These are phyloP conservation scores for Fraxinus angustifolia DNA, from an alignment of 305 asterid species.

Conservation along the genomic window DNA sequence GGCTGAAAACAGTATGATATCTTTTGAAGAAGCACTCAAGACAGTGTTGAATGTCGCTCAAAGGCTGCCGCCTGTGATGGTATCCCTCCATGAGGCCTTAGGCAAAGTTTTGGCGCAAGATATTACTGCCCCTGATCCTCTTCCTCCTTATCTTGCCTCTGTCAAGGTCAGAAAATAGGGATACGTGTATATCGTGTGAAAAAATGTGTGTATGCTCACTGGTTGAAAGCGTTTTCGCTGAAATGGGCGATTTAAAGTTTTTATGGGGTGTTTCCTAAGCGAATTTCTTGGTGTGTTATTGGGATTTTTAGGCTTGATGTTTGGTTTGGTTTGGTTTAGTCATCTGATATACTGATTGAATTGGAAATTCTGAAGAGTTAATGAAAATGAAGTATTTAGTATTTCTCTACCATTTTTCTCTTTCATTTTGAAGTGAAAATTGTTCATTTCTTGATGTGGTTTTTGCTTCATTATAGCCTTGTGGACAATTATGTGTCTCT, in stretches of 20 bases:
- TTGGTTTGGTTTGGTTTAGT: background rate
- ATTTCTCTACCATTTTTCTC: background rate
- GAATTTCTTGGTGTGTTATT: background rate
- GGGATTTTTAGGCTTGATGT: background rate
- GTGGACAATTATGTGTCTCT: background rate
- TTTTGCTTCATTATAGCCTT: background rate
- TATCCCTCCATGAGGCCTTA: constrained; percentile 53
- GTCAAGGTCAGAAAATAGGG: constrained; percentile 48
- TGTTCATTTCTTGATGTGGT: background rate
- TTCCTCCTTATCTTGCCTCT: constrained; percentile 93
- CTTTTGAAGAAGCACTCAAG: constrained; percentile 58
- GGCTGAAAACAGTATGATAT: background rate
- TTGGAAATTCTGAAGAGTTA: background rate
- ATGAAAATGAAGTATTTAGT: background rate
- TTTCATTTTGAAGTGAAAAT: background rate
- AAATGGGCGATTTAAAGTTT: background rate
- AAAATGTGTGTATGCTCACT: background rate
- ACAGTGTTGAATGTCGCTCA: constrained; percentile 54
- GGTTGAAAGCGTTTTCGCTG: background rate
- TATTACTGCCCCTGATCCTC: constrained; percentile 75
- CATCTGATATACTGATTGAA: background rate
- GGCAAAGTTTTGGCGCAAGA: constrained; percentile 81
- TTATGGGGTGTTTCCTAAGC: background rate
- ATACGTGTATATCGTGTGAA: background rate
- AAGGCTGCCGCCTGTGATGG: constrained; percentile 57